Conservation (phyloP, 164 flowering plant species). For the Piper betle region DNA sequence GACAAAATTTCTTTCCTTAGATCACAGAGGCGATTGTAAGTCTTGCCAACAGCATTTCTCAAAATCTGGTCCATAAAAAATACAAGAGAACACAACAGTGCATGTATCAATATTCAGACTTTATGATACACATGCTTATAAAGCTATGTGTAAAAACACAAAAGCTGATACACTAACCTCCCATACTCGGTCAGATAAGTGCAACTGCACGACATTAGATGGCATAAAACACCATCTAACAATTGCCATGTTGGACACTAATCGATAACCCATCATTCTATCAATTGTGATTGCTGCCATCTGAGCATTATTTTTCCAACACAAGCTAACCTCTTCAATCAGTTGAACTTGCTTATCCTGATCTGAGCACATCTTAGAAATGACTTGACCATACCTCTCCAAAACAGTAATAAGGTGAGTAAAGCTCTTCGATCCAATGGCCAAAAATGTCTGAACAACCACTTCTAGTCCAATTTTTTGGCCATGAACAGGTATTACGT, state of each 20-base stretch:
- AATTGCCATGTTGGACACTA: slow-evolving; percentile 83
- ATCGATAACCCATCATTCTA: slow-evolving; percentile 98
- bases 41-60: slow-evolving; percentile 76
- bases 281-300: slow-evolving; percentile 84
- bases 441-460: slow-evolving; percentile 80
- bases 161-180: slow-evolving; percentile 41
- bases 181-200: slow-evolving; percentile 80
- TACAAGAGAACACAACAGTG: neutral
- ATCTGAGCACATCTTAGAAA: slow-evolving; percentile 71
- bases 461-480: slow-evolving; percentile 47
- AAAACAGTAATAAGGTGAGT: slow-evolving; percentile 91
- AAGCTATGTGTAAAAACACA: neutral
- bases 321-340: slow-evolving; percentile 64
- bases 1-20: slow-evolving; percentile 73
- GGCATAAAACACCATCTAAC: slow-evolving; percentile 86
- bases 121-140: neutral
- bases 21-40: slow-evolving; percentile 79
- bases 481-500: slow-evolving; percentile 61
- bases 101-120: neutral
- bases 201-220: slow-evolving; percentile 64
- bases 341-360: slow-evolving; percentile 71
- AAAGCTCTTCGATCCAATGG: slow-evolving; percentile 96
- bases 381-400: slow-evolving; percentile 94
- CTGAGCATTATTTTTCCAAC: slow-evolving; percentile 84
- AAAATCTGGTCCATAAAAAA: slow-evolving; percentile 39